A percentile compares a stretch with the other conserved stretches of the same genome.
Conservation (phyloP, 129 eudicot species). For the Smallanthus sonchifolius region DNA sequence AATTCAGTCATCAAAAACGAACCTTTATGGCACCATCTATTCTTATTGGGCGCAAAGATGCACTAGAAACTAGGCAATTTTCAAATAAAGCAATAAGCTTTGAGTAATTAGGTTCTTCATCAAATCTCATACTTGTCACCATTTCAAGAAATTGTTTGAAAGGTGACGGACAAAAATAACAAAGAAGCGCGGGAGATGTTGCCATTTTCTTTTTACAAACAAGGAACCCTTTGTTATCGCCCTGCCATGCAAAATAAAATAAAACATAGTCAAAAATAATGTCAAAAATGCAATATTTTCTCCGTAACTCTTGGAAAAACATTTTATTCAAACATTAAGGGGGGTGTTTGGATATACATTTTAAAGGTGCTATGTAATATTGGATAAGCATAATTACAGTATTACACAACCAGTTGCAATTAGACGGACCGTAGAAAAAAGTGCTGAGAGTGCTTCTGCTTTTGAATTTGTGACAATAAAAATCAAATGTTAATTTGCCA, state of each 20-base stretch:
- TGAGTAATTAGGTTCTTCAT: slow-evolving; percentile 83
- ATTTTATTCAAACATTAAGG: neutral
- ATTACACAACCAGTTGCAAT: neutral
- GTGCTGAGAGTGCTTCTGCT: neutral
- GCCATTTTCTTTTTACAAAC: slow-evolving; percentile 93
- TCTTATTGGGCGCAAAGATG: slow-evolving; percentile 59
- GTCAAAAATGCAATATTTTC: neutral
- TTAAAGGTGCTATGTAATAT: neutral
- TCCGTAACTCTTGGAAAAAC: neutral
- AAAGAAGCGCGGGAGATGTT: slow-evolving; percentile 66
- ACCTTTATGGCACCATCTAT: slow-evolving; percentile 92
- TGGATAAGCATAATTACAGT: neutral
- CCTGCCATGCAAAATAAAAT: slow-evolving; percentile 38
- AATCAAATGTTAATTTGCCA: neutral
- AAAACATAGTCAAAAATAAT: neutral
- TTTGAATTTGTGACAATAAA: neutral
- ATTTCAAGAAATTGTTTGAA: slow-evolving; percentile 59
- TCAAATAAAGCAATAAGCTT: slow-evolving; percentile 64
- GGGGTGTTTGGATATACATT: neutral
- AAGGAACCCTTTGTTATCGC: slow-evolving; percentile 86
- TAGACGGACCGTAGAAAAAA: neutral
- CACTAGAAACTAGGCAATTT: slow-evolving; percentile 45
- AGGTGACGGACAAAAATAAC: slow-evolving; percentile 75
- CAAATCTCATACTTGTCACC: slow-evolving; percentile 74
- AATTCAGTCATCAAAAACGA: neutral